Conservation (phyloP, 176 grass and related monocot genomes). For the Oropetium thomaeum region DNA sequence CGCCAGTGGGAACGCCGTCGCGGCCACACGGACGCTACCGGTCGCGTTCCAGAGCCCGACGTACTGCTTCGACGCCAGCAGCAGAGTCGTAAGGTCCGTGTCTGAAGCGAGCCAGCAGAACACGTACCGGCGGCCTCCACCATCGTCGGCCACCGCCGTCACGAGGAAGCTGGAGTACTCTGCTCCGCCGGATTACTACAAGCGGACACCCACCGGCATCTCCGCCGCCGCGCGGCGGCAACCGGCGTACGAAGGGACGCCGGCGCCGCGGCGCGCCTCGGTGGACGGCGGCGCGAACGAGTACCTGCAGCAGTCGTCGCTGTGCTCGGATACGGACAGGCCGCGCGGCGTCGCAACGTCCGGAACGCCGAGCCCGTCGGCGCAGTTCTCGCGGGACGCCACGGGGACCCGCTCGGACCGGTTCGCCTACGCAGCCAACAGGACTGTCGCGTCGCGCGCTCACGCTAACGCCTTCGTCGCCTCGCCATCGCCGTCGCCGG, state of each 20-base stretch:
- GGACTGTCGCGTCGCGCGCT: not conserved
- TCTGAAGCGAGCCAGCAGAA: no score
- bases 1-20: not conserved
- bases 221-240: conserved; percentile 7
- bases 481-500: conserved; percentile 18
- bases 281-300: conserved; percentile 33
- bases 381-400: conserved; percentile 26
- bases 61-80: conserved; percentile 42
- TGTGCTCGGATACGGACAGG: conserved; percentile 60
- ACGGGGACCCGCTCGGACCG: conserved; percentile 11
- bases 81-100: conserved; percentile 27
- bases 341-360: no score
- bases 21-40: conserved; percentile 44
- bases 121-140: conserved; percentile 32
- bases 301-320: not conserved
- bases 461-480: not conserved
- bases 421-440: conserved; percentile 2
- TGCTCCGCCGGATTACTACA: conserved; percentile 29
- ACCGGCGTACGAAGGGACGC: no score
- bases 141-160: conserved; percentile 13
- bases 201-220: conserved; percentile 24
- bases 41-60: conserved; percentile 71
- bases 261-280: conserved; percentile 28
- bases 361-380: conserved; percentile 4
- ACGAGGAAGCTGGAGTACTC: conserved; percentile 25